Conservation (phyloP, 345 rosid species). For the Angophora floribunda region DNA sequence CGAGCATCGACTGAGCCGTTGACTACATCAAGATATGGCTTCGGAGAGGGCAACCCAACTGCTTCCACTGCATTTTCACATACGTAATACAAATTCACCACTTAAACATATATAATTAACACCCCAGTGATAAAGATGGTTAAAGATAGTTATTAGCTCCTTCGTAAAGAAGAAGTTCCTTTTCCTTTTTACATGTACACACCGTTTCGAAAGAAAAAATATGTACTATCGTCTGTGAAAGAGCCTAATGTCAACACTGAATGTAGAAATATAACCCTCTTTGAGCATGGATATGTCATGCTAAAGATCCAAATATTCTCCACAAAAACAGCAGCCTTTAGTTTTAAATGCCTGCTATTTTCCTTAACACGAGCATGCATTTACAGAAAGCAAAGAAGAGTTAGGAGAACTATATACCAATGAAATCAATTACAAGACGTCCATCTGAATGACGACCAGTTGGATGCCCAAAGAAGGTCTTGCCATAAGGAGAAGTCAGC, state of each 20-base stretch:
- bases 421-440: constrained; percentile 68
- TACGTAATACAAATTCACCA: background rate
- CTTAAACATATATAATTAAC: background rate
- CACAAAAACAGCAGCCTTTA: background rate
- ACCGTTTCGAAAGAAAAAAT: background rate
- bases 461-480: constrained; percentile 47
- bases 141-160: background rate
- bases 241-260: background rate
- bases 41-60: constrained; percentile 30
- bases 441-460: constrained; percentile 71
- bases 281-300: background rate
- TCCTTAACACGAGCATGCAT: background rate
- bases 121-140: background rate
- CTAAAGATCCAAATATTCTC: background rate
- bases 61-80: constrained; percentile 43
- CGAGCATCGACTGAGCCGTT: background rate
- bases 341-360: background rate
- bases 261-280: background rate
- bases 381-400: background rate
- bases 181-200: background rate
- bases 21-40: constrained; percentile 34
- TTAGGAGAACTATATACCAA: constrained; percentile 14
- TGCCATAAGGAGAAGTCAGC: constrained; percentile 48
- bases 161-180: no score
- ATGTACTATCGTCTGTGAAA: background rate